A percentile compares a stretch with the other conserved stretches of the same genome.
Evolutionary conservation across 768 basidiomycete species (phyloP).

Genomic region (Sarcomyxa edulis): DNA sequence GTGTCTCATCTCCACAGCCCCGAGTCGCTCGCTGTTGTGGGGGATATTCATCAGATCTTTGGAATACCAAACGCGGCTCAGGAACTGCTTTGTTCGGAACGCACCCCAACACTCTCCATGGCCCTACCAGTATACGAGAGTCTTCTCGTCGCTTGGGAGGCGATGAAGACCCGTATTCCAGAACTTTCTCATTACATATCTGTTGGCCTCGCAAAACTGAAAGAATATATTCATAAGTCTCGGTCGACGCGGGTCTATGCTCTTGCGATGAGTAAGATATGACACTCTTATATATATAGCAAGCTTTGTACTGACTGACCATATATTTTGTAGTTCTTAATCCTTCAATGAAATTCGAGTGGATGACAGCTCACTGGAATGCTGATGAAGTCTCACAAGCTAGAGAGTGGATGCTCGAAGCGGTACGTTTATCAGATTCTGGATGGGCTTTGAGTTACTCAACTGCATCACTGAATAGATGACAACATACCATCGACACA

Average conservation of each 20-base stretch:
- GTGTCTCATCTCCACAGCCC: too few species aligned
- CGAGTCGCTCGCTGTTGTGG: too few species aligned
- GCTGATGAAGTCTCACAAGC: slow-evolving; percentile 7
- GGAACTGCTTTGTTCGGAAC: slow-evolving; percentile 26
- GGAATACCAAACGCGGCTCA: slow-evolving; percentile 22
- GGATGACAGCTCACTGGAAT: slow-evolving; percentile 14
- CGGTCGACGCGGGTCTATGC: slow-evolving; percentile 21
- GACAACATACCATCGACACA: too few species aligned
- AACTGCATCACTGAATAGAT: too few species aligned
- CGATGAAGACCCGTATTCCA: slow-evolving; percentile 12
- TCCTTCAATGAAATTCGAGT: slow-evolving; percentile 14
- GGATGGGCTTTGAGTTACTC: too few species aligned
- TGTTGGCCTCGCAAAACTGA: slow-evolving; percentile 21
- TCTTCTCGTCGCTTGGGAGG: slow-evolving; percentile 15
- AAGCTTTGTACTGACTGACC: neutral
- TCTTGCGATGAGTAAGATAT: slow-evolving; percentile 23
- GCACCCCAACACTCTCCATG: slow-evolving; percentile 25
- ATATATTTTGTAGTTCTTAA: slow-evolving; percentile 20
- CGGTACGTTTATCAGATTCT: too few species aligned
- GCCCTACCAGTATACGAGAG: slow-evolving; percentile 26
- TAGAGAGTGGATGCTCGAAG: slow-evolving; percentile 13
- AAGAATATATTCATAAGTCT: slow-evolving; percentile 22
- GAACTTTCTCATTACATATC: slow-evolving; percentile 20
- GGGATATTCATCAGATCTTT: slow-evolving; percentile 25
- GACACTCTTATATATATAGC: neutral